Percentiles rank a stretch among this genome's conserved stretches.
Conservation (phyloP, 176 grass and related monocot species). For the Echinochloa phyllopogon region DNA sequence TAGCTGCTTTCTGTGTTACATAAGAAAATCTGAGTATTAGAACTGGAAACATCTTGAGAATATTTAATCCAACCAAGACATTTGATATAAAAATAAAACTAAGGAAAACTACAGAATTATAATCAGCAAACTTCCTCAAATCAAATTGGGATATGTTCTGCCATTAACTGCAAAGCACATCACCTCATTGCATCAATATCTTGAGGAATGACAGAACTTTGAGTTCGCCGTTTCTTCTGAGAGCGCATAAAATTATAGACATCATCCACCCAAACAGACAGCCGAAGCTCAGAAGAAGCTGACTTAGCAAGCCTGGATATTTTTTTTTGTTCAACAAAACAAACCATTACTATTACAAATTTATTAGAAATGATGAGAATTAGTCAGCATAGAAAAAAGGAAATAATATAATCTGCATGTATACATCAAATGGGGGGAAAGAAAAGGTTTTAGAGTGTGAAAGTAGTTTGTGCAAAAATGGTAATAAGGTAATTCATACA, state of each 20-base stretch:
- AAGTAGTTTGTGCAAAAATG: conserved; percentile 27
- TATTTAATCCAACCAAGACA: not conserved
- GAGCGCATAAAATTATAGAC: conserved; percentile 75
- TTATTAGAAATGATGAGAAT: conserved; percentile 16
- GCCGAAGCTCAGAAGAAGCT: conserved; percentile 71
- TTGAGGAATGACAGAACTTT: conserved; percentile 39
- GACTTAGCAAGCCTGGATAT: conserved; percentile 61
- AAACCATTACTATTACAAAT: conserved; percentile 31
- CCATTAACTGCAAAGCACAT: conserved; percentile 19
- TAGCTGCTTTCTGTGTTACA: conserved; percentile 74
- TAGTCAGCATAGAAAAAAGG: not conserved
- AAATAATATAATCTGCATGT: not conserved
- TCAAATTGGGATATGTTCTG: not conserved
- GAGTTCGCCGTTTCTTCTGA: conserved; percentile 57
- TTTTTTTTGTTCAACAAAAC: conserved; percentile 42
- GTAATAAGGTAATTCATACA: not conserved
- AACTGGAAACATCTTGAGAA: conserved; percentile 16
- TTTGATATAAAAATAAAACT: conserved; percentile 28
- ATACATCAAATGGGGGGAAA: not conserved
- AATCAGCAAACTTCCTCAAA: conserved; percentile 34
- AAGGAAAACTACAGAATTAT: not conserved
- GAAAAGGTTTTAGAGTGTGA: not conserved
- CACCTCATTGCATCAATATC: conserved; percentile 69
- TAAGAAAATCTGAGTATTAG: conserved; percentile 33
- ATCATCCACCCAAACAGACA: conserved; percentile 71